Base-by-base conservation (phyloP, 2,329 filamentous ascomycete species). In the Gnomoniopsis smithogilvyi region DNA sequence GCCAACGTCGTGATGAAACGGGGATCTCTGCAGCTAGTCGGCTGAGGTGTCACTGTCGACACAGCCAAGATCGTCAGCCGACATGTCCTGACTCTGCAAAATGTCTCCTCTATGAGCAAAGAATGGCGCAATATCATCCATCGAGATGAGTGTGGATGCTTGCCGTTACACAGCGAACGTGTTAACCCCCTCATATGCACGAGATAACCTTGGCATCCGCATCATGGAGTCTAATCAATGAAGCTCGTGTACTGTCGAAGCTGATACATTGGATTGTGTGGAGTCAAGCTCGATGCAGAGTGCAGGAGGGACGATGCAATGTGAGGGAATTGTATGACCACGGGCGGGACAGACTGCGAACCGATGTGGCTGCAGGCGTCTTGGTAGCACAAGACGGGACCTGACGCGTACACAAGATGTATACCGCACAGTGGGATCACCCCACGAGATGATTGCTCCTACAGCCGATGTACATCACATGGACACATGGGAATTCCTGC, bases 221-320 rank as follows among this genome's bases (percentile, higher is more conserved):
- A 51, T 48, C 41, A 33, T 46, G 26, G 41, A 41, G 36, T 36
- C 17, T 24, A 51, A 30, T 41, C 38, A n/a, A 33, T 26, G 30
- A 24, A 22, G 12, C 26, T 52, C 30, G 22, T 50, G 57, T 33
- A 54, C 24, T 22, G 21, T 17, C 24, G 11, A 47, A 26, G 41
- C 26, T 45, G 30, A 43, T 17, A 7, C 21, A 21, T 38, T 30
- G 46, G 51, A 50, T 49, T n/a, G 46, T 19, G 26, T 26, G 34
- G 17, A 51, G 51, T 33, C 53, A 52, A 43, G 41, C 43, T 22
- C 19, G 41, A 46, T 46, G 43, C 43, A 46, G n/a, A 34, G 14
- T 56, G 53, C 58, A 41, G 34, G 48, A 56, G 53, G 52, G 58
- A 48, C 12, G 12, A 51, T 60, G 53, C 53, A 55, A 22, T 43